These are phyloP conservation scores for Phlebiopsis gigantea DNA, from an alignment of 768 basidiomycete genomes.

Conservation along the genomic window DNA sequence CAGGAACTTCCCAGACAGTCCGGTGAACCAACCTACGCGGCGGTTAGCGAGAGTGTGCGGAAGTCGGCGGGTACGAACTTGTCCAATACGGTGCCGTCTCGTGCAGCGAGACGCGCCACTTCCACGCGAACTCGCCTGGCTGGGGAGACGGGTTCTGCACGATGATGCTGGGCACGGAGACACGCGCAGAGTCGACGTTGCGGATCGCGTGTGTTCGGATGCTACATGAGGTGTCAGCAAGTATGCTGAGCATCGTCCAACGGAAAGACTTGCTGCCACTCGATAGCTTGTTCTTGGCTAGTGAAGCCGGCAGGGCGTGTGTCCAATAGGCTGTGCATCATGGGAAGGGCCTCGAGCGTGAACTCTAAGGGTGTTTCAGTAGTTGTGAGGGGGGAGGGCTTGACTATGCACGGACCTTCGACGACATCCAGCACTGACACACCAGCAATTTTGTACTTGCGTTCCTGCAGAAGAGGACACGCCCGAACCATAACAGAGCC, in stretches of 20 bases:
- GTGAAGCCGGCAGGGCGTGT: constrained; percentile 83
- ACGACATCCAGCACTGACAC: constrained; percentile 85
- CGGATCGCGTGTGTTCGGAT: constrained; percentile 77
- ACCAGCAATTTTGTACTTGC: constrained; percentile 68
- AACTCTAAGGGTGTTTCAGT: constrained; percentile 49
- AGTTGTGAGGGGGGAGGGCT: not conserved
- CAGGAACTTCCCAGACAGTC: constrained; percentile 78
- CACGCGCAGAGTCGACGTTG: constrained; percentile 74
- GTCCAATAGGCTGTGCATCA: constrained; percentile 86
- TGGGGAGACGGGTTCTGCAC: constrained; percentile 37
- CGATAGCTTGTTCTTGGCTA: constrained; percentile 78
- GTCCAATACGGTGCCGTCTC: constrained; percentile 89
- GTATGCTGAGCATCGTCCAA: not conserved
- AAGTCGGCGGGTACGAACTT: constrained; percentile 42
- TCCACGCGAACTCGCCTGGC: constrained; percentile 36
- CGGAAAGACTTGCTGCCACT: constrained; percentile 81
- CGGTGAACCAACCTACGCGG: constrained; percentile 80
- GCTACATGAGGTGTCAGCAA: constrained; percentile 34
- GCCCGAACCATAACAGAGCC: constrained; percentile 81
- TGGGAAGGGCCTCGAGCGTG: constrained; percentile 86
- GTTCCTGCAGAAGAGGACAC: constrained; percentile 59
- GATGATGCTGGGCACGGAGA: constrained; percentile 84
- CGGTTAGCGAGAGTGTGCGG: not conserved
- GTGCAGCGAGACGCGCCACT: constrained; percentile 82
- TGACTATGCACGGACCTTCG: constrained; percentile 52